Base-by-base conservation (phyloP, 208 protist species). In the Porcisia deanei region DNA sequence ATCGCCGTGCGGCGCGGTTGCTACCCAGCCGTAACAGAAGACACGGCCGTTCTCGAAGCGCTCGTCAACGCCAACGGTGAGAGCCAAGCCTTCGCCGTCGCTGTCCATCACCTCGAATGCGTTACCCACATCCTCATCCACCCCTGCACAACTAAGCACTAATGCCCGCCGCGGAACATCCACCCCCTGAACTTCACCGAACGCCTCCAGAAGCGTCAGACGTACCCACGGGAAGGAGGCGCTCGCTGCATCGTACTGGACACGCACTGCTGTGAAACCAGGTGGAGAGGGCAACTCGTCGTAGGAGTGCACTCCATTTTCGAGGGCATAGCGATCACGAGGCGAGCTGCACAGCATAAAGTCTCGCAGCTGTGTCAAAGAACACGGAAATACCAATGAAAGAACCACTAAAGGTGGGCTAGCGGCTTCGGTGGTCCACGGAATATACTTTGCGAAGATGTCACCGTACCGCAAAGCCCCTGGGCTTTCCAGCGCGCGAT, bases 21-120 rank as follows among this genome's bases (percentile, higher is more conserved):
- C 78, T 4, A 82, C 73, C 73, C 72, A 82, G 14, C 78, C 78
- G 34, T 67, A 78, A 54, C 78, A 82, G 68, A 77, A 74, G 7
- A 82, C 53, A 6, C 39, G 58, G 22, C 73, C 78, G 4, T 18
- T 47, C n/a, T 39, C 67, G 43, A 75, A 52, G 9, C 22, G 30
- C 39, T 66, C 37, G 14, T 71, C 57, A 25, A n/a, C 41, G 22
- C 20, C 0, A 25, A 2, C 10, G 41, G 37, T 3, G 12, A 10
- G 9, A n/a, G 0, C 25, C 18, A 10, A 39, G 43, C 20, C n/a
- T 5, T 37, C 59, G 18, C 25, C 20, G 18, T 25, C 64, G 6
- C 0, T 47, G 8, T 16, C 52, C 69, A 49, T 34, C 58, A 57
- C 69, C 57, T n/a, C 45, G 18, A 6, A 47, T 2, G 63, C 58